Evolutionary conservation across 2,329 filamentous ascomycete species (phyloP).

Genomic region (Rugonectria rugulosa): DNA sequence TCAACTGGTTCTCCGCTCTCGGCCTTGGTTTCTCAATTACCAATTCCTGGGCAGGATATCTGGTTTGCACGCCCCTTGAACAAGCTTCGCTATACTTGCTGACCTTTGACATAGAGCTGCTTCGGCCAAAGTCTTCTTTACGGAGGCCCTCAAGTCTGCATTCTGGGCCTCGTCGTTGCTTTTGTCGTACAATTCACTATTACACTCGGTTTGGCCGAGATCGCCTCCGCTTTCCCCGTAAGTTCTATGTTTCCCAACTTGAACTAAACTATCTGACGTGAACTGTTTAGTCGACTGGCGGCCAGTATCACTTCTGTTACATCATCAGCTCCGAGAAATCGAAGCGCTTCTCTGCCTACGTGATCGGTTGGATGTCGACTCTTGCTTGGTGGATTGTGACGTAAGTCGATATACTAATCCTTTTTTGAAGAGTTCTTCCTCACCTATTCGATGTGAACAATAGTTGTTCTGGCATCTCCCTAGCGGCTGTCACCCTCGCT

Average conservation of each 20-base stretch:
- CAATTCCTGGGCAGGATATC: slow-evolving; percentile 22
- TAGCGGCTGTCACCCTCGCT: slow-evolving; percentile 2
- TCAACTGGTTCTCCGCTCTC: slow-evolving; percentile 21
- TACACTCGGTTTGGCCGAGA: slow-evolving; percentile 16
- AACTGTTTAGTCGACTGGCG: slow-evolving; percentile 23
- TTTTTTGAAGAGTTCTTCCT: neutral
- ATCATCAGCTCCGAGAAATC: slow-evolving; percentile 16
- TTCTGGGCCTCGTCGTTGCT: slow-evolving; percentile 14
- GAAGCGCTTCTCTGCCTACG: slow-evolving; percentile 16
- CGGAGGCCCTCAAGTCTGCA: slow-evolving; percentile 15
- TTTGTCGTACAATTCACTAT: slow-evolving; percentile 20
- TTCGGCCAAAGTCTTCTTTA: slow-evolving; percentile 23
- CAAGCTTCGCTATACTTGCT: neutral
- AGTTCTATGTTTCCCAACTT: neutral
- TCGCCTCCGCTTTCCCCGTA: slow-evolving; percentile 23
- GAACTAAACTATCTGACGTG: neutral
- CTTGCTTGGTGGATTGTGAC: slow-evolving; percentile 25
- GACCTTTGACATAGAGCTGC: slow-evolving; percentile 4
- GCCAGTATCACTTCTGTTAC: slow-evolving; percentile 24
- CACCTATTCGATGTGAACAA: neutral
- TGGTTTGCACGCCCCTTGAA: too few species aligned
- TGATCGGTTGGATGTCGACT: slow-evolving; percentile 16
- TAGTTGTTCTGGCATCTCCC: slow-evolving; percentile 22
- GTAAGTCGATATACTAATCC: neutral
- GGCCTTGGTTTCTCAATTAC: slow-evolving; percentile 23